Percentiles rank a stretch among this genome's conserved stretches.
Evolutionary conservation across 2,329 filamentous ascomycete genomes (phyloP).

Genomic region (Emericellopsis atlantica): DNA sequence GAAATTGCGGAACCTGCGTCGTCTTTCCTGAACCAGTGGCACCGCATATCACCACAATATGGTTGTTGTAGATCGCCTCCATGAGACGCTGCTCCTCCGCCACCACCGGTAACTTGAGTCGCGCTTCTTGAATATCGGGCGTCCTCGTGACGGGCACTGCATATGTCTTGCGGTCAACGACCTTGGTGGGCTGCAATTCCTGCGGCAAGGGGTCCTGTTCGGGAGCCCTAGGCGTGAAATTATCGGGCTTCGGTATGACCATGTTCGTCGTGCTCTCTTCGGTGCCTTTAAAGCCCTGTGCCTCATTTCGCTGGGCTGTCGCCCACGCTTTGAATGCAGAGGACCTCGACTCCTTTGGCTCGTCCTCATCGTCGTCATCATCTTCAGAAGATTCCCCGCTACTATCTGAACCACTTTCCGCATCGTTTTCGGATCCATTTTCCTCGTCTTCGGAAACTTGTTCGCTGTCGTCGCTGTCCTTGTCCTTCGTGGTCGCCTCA

Average conservation of each 20-base stretch:
- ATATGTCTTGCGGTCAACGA: conserved; percentile 57
- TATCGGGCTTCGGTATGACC: conserved; percentile 41
- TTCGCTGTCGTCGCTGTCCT: conserved; percentile 11
- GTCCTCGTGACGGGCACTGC: conserved; percentile 60
- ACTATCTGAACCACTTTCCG: conserved; percentile 3
- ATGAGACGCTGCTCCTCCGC: conserved; percentile 95
- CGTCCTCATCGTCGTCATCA: conserved; percentile 17
- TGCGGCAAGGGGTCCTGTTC: conserved; percentile 61
- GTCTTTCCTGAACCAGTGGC: conserved; percentile 96
- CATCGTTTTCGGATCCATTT: conserved; percentile 10
- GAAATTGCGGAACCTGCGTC: conserved; percentile 90
- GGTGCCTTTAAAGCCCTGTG: conserved; percentile 51
- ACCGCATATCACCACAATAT: conserved; percentile 84
- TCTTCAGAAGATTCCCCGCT: conserved; percentile 12
- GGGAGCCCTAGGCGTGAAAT: conserved; percentile 53
- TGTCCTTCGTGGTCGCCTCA: conserved; percentile 7
- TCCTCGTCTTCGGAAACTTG: conserved; percentile 14
- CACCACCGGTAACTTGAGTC: conserved; percentile 76
- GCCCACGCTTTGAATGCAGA: conserved; percentile 93
- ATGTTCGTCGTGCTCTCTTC: conserved; percentile 27
- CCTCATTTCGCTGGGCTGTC: conserved; percentile 70
- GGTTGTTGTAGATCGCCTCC: conserved; percentile 90
- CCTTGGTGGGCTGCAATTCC: conserved; percentile 49
- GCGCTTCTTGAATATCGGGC: conserved; percentile 62
- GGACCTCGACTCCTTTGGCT: conserved; percentile 18